Percentiles rank a stretch among this genome's conserved stretches.
Conservation (phyloP, 169 alveolate species). For the Amoebophrya sp. region DNA sequence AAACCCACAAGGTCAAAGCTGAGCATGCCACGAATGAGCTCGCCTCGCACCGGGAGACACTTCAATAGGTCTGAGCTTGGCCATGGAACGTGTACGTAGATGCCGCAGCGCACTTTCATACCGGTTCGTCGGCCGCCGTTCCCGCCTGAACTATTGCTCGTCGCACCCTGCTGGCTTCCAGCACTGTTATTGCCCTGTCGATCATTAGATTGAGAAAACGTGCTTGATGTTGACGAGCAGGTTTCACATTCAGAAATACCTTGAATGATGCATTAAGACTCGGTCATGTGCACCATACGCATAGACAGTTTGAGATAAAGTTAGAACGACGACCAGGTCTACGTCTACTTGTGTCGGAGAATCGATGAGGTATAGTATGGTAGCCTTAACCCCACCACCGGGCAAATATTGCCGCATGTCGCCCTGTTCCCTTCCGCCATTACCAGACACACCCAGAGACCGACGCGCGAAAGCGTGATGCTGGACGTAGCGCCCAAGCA, state of each 20-base stretch:
- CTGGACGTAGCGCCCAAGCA: constrained; percentile 58
- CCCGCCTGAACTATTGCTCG: no score
- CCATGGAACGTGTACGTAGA: constrained; percentile 79
- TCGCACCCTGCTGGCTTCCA: no score
- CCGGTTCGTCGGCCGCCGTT: neutral
- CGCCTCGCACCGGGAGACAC: constrained; percentile 73
- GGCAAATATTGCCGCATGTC: neutral
- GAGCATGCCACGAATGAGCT: constrained; percentile 70
- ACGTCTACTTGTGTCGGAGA: no score
- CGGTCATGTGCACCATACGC: no score
- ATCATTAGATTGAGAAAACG: no score
- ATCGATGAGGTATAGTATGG: no score
- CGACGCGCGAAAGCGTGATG: neutral
- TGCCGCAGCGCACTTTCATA: constrained; percentile 56
- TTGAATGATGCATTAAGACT: no score
- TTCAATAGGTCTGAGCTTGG: constrained; percentile 75
- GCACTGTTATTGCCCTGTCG: no score
- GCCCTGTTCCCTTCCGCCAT: neutral
- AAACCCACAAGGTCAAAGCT: constrained; percentile 82
- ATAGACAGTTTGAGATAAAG: no score
- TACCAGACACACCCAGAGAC: neutral
- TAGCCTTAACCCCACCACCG: neutral
- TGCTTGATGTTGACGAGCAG: no score
- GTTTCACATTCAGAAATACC: no score
- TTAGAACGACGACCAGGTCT: no score